These are phyloP conservation scores for Nigrospora osmanthi DNA, from an alignment of 2,329 filamentous ascomycete genomes.

Conservation along the genomic window DNA sequence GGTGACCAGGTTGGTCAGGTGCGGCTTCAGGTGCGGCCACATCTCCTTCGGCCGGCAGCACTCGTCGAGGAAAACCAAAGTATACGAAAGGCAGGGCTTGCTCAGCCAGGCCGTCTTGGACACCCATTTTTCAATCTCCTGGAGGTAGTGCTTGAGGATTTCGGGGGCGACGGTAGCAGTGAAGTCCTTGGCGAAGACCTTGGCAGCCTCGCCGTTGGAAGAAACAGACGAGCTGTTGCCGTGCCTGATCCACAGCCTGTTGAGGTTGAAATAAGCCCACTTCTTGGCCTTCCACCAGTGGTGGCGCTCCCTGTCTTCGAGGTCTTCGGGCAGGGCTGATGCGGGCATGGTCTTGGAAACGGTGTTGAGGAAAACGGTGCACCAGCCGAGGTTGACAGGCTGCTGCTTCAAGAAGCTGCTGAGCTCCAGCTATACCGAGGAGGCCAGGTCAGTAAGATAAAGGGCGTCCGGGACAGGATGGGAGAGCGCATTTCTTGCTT, in stretches of 20 bases:
- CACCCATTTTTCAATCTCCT: conserved; percentile 96
- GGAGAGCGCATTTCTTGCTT: conserved; percentile 24
- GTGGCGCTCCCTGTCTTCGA: conserved; percentile 81
- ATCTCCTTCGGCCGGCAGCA: conserved; percentile 96
- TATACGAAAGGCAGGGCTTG: conserved; percentile 88
- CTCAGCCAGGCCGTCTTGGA: conserved; percentile 91
- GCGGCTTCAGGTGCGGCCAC: conserved; percentile 89
- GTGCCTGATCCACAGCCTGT: conserved; percentile 90
- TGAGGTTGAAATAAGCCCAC: conserved; percentile 97
- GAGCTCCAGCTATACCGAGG: conserved; percentile 65
- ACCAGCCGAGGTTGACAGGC: conserved; percentile 87
- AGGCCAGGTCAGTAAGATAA: neutral
- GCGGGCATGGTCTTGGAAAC: conserved; percentile 79
- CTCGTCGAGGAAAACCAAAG: conserved; percentile 90
- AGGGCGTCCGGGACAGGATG: neutral
- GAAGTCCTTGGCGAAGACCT: conserved; percentile 83
- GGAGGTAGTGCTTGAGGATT: conserved; percentile 89
- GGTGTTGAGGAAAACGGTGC: conserved; percentile 85
- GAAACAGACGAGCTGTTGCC: conserved; percentile 75
- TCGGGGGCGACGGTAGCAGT: conserved; percentile 87
- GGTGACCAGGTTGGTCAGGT: conserved; percentile 86
- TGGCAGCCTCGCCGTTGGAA: conserved; percentile 69
- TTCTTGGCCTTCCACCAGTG: conserved; percentile 99
- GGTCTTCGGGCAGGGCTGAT: conserved; percentile 68
- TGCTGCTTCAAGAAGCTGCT: conserved; percentile 70